Percentiles rank a stretch among this genome's conserved stretches.
phyloP scores from a whole-genome alignment of 371 early-diverging fungal genomes.

The Mucor indicus region DNA sequence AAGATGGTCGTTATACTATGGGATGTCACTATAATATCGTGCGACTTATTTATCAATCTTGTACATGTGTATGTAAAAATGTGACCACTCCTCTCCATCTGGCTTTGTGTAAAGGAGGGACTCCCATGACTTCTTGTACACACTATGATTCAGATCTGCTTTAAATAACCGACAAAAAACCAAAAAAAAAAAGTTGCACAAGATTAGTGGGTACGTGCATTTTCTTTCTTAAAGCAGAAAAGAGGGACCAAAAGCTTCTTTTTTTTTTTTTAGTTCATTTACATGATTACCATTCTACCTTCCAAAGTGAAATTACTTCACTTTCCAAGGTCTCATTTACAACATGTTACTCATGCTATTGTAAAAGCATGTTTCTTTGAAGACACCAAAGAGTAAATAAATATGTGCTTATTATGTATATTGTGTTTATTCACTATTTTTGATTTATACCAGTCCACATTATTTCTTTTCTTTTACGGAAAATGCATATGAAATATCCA shows the following conservation, averaged over 20 bases:
- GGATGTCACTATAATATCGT: too few relatives aligned
- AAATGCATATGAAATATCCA: slow-evolving; percentile 70
- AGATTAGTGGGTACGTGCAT: neutral
- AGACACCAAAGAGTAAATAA: slow-evolving; percentile 31
- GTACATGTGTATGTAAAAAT: too few relatives aligned
- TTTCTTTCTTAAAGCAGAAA: too few relatives aligned
- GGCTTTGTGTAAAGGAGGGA: too few relatives aligned
- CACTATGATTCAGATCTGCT: too few relatives aligned
- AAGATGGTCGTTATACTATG: too few relatives aligned
- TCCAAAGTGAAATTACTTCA: slow-evolving; percentile 45
- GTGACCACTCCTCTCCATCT: too few relatives aligned
- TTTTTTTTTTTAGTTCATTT: neutral
- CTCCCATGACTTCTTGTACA: too few relatives aligned
- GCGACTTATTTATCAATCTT: too few relatives aligned
- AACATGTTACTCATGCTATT: slow-evolving; percentile 61
- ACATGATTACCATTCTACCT: slow-evolving; percentile 46
- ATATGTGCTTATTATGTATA: neutral
- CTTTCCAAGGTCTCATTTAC: slow-evolving; percentile 38
- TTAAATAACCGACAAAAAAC: too few relatives aligned
- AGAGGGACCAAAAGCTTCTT: neutral
- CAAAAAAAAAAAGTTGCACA: too few relatives aligned
- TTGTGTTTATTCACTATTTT: neutral
- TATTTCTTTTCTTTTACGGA: slow-evolving; percentile 74
- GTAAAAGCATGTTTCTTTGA: slow-evolving; percentile 61
- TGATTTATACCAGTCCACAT: slow-evolving; percentile 36